Conservation (phyloP, 1,139 yeast species). For the Chernovozyma sophiae-reginae region DNA sequence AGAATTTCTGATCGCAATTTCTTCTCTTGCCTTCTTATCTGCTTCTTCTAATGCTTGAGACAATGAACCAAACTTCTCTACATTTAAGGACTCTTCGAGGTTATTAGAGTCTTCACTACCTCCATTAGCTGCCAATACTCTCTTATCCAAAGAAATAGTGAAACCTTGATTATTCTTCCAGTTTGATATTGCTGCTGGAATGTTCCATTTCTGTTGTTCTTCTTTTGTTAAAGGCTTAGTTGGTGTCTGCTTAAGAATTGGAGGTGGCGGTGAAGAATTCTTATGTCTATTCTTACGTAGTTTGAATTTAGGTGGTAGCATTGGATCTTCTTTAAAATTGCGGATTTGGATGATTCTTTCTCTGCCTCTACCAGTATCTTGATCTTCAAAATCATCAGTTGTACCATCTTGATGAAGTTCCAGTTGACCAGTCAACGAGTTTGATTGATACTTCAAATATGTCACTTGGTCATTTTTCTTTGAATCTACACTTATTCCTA, state of each 20-base stretch:
- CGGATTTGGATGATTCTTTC: constrained; percentile 28
- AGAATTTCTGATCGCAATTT: constrained; percentile 57
- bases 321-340: constrained; percentile 64
- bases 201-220: constrained; percentile 79
- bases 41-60: constrained; percentile 74
- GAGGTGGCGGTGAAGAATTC: constrained; percentile 64
- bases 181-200: constrained; percentile 89
- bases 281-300: constrained; percentile 69
- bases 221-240: constrained; percentile 51
- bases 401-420: constrained; percentile 5
- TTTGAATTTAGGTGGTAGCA: constrained; percentile 79
- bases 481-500: constrained; percentile 13
- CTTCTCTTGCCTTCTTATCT: constrained; percentile 69
- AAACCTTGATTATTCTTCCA: constrained; percentile 96
- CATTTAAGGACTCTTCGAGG: constrained; percentile 40
- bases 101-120: constrained; percentile 16
- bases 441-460: constrained; percentile 19
- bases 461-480: constrained; percentile 14
- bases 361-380: constrained; percentile 13
- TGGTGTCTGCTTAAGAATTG: constrained; percentile 26
- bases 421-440: constrained; percentile 9
- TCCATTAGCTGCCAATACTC: constrained; percentile 61
- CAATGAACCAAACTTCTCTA: constrained; percentile 56
- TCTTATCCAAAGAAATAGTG: constrained; percentile 74
- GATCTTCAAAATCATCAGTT: constrained; percentile 4